Conservation (phyloP, 352 stramenopile genomes). For the Phytophthora syringae region DNA sequence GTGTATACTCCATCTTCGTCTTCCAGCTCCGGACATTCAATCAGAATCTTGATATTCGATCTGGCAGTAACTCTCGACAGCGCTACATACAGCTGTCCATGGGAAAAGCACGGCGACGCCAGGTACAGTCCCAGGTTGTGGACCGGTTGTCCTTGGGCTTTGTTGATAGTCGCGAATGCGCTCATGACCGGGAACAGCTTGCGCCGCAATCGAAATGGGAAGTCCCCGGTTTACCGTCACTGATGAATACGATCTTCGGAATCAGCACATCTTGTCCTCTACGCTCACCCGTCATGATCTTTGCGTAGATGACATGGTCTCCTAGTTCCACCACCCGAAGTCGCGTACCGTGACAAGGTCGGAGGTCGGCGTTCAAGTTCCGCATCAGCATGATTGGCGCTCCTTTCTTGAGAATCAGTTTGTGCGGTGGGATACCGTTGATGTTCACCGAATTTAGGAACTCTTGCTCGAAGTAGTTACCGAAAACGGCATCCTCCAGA, state of each 20-base stretch:
- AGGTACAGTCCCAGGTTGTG: slow-evolving; percentile 15
- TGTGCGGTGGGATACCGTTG: not conserved
- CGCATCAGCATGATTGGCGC: not conserved
- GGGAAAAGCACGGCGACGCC: not conserved
- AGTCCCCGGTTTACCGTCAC: not conserved
- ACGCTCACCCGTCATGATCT: not conserved
- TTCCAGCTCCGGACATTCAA: not conserved
- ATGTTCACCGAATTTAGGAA: not conserved
- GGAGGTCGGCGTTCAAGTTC: not conserved
- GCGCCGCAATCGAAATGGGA: slow-evolving; percentile 26
- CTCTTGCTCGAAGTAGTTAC: not conserved
- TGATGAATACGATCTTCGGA: not conserved
- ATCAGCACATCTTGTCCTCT: not conserved
- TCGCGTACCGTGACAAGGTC: not conserved
- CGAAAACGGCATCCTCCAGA: not conserved
- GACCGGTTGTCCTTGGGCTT: slow-evolving; percentile 44
- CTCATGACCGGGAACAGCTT: slow-evolving; percentile 37
- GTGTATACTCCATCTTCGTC: not conserved
- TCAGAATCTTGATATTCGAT: not conserved
- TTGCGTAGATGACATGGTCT: not conserved
- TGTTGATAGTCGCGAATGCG: slow-evolving; percentile 44
- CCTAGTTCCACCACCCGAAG: not conserved
- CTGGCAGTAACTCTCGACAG: not conserved
- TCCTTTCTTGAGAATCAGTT: not conserved
- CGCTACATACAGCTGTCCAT: not conserved